A percentile compares a stretch with the other conserved stretches of the same genome.
phyloP scores from a whole-genome alignment of 805 yeast species.

The Zygoascus bituminiphila region DNA sequence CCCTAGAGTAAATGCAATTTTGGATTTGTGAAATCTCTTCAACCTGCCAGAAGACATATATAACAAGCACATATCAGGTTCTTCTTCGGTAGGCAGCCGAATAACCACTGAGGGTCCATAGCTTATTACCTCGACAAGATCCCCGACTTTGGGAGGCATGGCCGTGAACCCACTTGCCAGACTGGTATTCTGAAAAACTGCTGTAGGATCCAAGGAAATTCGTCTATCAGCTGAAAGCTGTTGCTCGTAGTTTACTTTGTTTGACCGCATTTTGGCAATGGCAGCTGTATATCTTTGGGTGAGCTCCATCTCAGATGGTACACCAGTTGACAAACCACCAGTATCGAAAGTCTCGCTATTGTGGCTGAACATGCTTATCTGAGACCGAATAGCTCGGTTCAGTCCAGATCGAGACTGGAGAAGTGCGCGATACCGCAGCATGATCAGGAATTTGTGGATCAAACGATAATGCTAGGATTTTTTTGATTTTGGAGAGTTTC shows the following conservation, averaged over 20 bases:
- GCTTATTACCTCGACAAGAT: constrained; percentile 4
- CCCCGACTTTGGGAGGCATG: constrained; percentile 5
- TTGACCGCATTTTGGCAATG: neutral
- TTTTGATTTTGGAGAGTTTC: neutral
- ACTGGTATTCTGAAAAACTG: neutral
- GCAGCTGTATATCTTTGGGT: neutral
- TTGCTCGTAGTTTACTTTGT: neutral
- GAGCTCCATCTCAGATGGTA: neutral
- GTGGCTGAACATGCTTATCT: neutral
- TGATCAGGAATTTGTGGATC: neutral
- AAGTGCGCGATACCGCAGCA: no score
- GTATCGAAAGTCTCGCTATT: neutral
- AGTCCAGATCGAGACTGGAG: neutral
- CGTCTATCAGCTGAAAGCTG: neutral
- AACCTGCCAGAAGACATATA: constrained; percentile 10
- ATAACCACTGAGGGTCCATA: constrained; percentile 6
- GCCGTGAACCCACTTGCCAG: neutral
- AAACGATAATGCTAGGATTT: no score
- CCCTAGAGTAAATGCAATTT: constrained; percentile 5
- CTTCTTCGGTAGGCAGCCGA: neutral
- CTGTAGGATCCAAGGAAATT: neutral
- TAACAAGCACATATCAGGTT: constrained; percentile 3
- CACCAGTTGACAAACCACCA: neutral
- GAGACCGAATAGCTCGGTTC: neutral
- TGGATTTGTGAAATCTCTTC: constrained; percentile 2